Evolutionary conservation across 1,284 basidiomycete species (phyloP).

Genomic region (Fomitopsis betulina): DNA sequence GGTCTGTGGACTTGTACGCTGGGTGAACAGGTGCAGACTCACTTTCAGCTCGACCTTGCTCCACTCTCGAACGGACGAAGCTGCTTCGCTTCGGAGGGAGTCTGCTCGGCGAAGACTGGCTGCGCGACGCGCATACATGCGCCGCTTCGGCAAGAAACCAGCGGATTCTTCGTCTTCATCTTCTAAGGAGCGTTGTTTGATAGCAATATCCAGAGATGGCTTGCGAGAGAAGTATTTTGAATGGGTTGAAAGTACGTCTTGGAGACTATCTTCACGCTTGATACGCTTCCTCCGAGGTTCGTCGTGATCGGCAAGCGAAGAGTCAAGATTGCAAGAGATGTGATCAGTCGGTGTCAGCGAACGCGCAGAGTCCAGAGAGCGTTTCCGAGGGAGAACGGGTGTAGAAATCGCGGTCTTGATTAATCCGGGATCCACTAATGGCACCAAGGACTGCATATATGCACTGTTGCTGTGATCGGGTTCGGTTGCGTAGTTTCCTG

Average conservation of each 20-base stretch:
- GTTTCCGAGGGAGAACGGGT: neutral
- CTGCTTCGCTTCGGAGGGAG: conserved; percentile 12
- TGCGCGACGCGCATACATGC: conserved; percentile 13
- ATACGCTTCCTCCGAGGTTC: neutral
- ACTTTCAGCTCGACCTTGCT: neutral
- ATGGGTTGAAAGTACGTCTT: neutral
- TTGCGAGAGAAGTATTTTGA: conserved; percentile 3
- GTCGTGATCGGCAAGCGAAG: neutral
- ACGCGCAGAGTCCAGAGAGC: neutral
- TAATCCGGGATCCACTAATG: neutral
- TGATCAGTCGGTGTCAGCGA: neutral
- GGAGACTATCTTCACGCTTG: neutral
- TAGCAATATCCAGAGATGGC: neutral
- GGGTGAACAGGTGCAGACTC: neutral
- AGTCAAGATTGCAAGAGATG: no score
- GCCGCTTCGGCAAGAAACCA: neutral
- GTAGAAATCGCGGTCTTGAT: neutral
- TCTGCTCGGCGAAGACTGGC: conserved; percentile 18
- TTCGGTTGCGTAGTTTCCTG: neutral
- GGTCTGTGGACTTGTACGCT: neutral
- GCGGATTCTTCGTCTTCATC: neutral
- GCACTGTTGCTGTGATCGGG: neutral
- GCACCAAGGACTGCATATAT: neutral
- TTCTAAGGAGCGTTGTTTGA: neutral
- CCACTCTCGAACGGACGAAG: neutral